Evolutionary conservation across 2,329 filamentous ascomycete genomes (phyloP).

Genomic region (Cryphonectria nitschkei): DNA sequence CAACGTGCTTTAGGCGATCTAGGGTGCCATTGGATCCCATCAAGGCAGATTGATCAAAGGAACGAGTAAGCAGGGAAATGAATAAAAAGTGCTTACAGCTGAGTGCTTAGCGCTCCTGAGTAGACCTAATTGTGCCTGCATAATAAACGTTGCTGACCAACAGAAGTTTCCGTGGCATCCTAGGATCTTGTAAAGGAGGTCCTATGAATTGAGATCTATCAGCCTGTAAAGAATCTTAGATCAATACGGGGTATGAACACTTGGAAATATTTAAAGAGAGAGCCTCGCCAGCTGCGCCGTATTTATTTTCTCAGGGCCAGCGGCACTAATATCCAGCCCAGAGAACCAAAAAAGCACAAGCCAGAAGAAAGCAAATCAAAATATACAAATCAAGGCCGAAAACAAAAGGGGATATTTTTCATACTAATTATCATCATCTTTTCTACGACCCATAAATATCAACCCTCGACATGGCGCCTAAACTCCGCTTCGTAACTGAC

Average conservation of each 20-base stretch:
- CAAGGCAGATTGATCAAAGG: neutral
- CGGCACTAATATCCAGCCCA: too few relatives aligned
- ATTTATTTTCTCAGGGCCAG: too few relatives aligned
- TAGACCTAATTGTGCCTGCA: neutral
- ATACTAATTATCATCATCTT: neutral
- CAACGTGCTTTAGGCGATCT: neutral
- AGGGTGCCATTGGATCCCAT: neutral
- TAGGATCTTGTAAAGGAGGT: neutral
- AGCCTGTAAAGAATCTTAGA: neutral
- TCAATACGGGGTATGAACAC: neutral
- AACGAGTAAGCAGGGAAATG: neutral
- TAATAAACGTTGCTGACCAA: neutral
- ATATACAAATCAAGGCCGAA: neutral
- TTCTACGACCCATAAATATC: neutral
- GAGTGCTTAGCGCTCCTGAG: neutral
- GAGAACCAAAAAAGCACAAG: neutral
- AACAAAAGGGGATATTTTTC: too few relatives aligned
- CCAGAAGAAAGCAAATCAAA: neutral
- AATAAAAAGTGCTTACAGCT: neutral
- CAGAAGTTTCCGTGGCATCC: neutral
- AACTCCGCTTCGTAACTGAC: slow-evolving; percentile 11
- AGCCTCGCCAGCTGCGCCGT: neutral
- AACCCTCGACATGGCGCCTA: neutral
- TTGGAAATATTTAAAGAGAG: neutral
- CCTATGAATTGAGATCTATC: neutral